A percentile compares a stretch with the other conserved stretches of the same genome.
Evolutionary conservation across 352 stramenopile species (phyloP).

Genomic region (Pythium volutum): DNA sequence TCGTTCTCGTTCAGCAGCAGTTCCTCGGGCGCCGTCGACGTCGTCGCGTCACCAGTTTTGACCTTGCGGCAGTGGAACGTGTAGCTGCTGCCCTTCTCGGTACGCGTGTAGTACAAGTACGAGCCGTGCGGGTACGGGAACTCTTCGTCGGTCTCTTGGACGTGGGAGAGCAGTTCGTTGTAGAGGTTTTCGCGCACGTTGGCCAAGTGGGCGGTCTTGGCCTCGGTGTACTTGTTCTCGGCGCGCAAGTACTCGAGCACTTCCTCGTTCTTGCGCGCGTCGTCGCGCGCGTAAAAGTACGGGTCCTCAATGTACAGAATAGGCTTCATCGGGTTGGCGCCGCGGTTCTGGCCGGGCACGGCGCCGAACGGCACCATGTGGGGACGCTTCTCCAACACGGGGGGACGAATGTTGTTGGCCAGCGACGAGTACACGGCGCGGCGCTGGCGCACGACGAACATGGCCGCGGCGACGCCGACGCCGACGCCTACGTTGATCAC

Average conservation of each 20-base stretch:
- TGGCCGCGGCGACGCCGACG: constrained; percentile 46
- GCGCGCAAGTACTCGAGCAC: constrained; percentile 90
- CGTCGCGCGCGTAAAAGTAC: constrained; percentile 96
- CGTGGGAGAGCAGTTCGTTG: constrained; percentile 89
- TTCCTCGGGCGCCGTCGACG: constrained; percentile 72
- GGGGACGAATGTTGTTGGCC: constrained; percentile 38
- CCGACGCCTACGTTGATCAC: constrained; percentile 50
- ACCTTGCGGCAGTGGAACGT: constrained; percentile 74
- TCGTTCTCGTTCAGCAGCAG: constrained; percentile 94
- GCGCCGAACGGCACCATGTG: constrained; percentile 85
- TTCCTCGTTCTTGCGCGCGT: constrained; percentile 89
- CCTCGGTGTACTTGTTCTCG: constrained; percentile 93
- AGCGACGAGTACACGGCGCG: constrained; percentile 60
- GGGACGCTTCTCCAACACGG: constrained; percentile 61
- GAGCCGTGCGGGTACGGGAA: constrained; percentile 78
- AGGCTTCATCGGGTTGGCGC: constrained; percentile 87
- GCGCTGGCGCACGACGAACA: constrained; percentile 57
- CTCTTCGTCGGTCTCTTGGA: constrained; percentile 88
- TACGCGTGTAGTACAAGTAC: constrained; percentile 89
- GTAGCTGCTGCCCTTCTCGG: constrained; percentile 83
- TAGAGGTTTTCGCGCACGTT: constrained; percentile 88
- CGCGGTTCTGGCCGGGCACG: constrained; percentile 76
- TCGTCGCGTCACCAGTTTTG: constrained; percentile 39
- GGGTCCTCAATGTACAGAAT: constrained; percentile 89
- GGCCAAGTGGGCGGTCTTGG: constrained; percentile 83